Percentiles rank a stretch among this genome's conserved stretches.
phyloP scores from a whole-genome alignment of 2,329 filamentous ascomycete genomes.

The Hirsutella minnesotensis region DNA sequence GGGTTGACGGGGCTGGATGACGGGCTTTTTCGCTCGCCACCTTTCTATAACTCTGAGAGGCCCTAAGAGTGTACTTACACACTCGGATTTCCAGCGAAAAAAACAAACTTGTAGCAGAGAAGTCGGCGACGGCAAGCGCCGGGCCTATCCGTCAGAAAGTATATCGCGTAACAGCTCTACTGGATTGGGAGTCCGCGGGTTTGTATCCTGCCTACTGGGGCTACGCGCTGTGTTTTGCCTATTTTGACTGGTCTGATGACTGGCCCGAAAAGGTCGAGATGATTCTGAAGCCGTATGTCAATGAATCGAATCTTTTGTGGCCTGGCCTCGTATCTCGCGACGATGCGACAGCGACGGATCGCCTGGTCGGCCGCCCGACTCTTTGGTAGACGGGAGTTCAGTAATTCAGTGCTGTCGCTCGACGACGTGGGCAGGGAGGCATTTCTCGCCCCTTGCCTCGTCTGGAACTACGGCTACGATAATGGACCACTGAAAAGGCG shows the following conservation, averaged over 20 bases:
- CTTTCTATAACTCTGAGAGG: background rate
- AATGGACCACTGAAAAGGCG: too few relatives aligned
- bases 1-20: constrained; percentile 1
- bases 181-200: constrained; percentile 5
- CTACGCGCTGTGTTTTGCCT: constrained; percentile 3
- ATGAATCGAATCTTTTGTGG: too few relatives aligned
- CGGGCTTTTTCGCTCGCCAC: constrained; percentile 1
- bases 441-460: too few relatives aligned
- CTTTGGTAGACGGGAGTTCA: too few relatives aligned
- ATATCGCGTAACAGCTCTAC: background rate
- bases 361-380: too few relatives aligned
- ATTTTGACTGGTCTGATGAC: constrained; percentile 3
- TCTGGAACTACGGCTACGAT: too few relatives aligned
- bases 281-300: constrained; percentile 2
- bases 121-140: background rate
- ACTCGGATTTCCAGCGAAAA: constrained; percentile 3
- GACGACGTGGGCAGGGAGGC: too few relatives aligned
- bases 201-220: constrained; percentile 5
- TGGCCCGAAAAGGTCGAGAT: constrained; percentile 4
- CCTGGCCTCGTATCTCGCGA: too few relatives aligned
- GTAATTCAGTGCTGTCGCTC: too few relatives aligned
- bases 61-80: constrained; percentile 1
- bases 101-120: background rate
- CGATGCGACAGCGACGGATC: too few relatives aligned
- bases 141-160: background rate